Percentiles rank a stretch among this genome's conserved stretches.
These are phyloP conservation scores for Termitomyces sp. DNA, from an alignment of 768 basidiomycete species.

Conservation along the genomic window DNA sequence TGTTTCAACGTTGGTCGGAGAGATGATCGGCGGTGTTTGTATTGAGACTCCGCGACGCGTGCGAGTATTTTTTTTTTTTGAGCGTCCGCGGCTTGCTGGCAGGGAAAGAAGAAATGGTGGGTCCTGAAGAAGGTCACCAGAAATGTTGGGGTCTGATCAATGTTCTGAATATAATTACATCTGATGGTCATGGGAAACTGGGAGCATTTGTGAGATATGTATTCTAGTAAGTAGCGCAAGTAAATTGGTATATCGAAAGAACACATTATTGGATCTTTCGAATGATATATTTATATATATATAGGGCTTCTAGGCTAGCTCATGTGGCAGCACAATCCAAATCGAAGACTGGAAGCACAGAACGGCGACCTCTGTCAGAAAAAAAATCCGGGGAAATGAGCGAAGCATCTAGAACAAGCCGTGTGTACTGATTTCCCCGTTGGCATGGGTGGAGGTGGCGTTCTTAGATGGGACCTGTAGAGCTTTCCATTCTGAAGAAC, in stretches of 20 bases:
- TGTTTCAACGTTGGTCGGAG: too few species aligned
- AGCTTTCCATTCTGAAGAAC: background rate
- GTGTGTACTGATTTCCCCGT: background rate
- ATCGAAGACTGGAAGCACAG: background rate
- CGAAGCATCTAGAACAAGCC: too few species aligned
- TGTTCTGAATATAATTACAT: background rate
- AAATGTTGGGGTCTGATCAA: background rate
- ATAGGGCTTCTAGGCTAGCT: background rate
- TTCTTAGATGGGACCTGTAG: background rate
- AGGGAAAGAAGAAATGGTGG: background rate
- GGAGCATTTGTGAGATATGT: background rate
- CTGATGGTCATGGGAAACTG: background rate
- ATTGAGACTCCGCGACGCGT: background rate
- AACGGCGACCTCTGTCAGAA: background rate
- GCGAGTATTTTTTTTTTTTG: background rate
- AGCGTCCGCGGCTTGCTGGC: background rate
- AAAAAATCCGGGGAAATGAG: background rate
- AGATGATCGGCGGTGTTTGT: background rate
- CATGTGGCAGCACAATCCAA: background rate
- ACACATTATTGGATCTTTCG: background rate
- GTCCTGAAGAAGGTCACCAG: too few species aligned
- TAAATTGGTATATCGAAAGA: background rate
- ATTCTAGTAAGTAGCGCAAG: background rate
- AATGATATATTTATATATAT: too few species aligned
- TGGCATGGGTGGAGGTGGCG: background rate